phyloP scores from a whole-genome alignment of 1,284 basidiomycete genomes.

The Ganoderma lucidum region DNA sequence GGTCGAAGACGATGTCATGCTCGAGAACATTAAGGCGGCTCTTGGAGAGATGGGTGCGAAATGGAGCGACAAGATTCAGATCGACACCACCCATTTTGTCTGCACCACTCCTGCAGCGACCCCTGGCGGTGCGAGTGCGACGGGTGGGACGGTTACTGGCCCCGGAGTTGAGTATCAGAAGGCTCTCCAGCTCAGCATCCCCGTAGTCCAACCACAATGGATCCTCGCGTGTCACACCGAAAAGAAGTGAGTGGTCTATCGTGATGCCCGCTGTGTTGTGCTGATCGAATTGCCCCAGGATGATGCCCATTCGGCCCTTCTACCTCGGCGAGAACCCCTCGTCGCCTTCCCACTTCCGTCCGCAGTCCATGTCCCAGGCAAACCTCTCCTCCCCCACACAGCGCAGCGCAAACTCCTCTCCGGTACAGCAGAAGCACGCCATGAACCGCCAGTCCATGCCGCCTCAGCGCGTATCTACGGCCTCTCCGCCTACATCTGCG shows the following conservation, averaged over 20 bases:
- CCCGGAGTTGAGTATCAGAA: conserved; percentile 91
- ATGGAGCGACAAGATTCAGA: conserved; percentile 92
- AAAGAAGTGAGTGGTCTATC: conserved; percentile 65
- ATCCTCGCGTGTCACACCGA: conserved; percentile 85
- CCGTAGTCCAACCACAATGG: conserved; percentile 92
- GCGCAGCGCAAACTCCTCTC: conserved; percentile 48
- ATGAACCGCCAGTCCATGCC: conserved; percentile 70
- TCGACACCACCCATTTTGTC: conserved; percentile 97
- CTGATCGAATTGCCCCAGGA: conserved; percentile 54
- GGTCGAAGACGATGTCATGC: conserved; percentile 76
- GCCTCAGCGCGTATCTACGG: conserved; percentile 48
- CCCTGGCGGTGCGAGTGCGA: conserved; percentile 64
- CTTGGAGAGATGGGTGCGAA: conserved; percentile 85
- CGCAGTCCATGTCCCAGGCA: conserved; percentile 82
- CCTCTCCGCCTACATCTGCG: conserved; percentile 45
- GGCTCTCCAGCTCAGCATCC: conserved; percentile 89
- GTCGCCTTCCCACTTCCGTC: conserved; percentile 58
- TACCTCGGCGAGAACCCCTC: conserved; percentile 76
- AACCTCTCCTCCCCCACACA: conserved; percentile 52
- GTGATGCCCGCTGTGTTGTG: conserved; percentile 8
- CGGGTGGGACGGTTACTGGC: conserved; percentile 56
- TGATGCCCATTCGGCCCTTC: conserved; percentile 86
- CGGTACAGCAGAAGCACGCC: conserved; percentile 41
- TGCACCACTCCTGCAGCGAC: conserved; percentile 86
- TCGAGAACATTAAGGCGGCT: conserved; percentile 82